phyloP scores from a whole-genome alignment of 805 yeast species.

The Starmerella potacharoeniae region DNA sequence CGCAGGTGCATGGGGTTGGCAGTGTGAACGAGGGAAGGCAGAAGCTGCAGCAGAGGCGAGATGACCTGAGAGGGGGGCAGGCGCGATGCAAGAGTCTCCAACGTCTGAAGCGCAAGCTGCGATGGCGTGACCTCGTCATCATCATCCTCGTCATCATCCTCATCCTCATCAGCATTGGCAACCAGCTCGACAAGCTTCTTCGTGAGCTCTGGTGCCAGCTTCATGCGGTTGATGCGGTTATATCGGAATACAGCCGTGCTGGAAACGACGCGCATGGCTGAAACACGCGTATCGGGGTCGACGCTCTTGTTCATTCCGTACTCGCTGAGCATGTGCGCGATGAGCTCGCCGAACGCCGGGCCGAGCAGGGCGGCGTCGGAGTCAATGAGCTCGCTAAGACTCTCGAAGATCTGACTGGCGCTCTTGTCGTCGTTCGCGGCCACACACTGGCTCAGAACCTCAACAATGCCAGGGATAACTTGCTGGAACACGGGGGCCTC shows the following conservation, averaged over 20 bases:
- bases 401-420: slow-evolving; percentile 68
- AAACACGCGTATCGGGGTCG: slow-evolving; percentile 73
- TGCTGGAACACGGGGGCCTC: slow-evolving; percentile 40
- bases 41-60: slow-evolving; percentile 52
- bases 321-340: slow-evolving; percentile 57
- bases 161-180: slow-evolving; percentile 64
- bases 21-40: slow-evolving; percentile 35
- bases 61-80: slow-evolving; percentile 91
- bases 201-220: slow-evolving; percentile 73
- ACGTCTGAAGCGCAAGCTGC: slow-evolving; percentile 63
- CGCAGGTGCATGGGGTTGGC: slow-evolving; percentile 69
- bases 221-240: slow-evolving; percentile 63
- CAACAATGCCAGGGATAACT: slow-evolving; percentile 68
- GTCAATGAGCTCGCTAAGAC: slow-evolving; percentile 66
- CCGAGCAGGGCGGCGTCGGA: slow-evolving; percentile 72
- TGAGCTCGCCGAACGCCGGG: slow-evolving; percentile 54
- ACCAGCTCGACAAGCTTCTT: slow-evolving; percentile 63
- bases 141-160: slow-evolving; percentile 78
- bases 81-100: slow-evolving; percentile 67
- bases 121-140: slow-evolving; percentile 81
- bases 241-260: slow-evolving; percentile 71
- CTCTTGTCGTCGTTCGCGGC: slow-evolving; percentile 57
- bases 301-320: slow-evolving; percentile 51
- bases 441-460: slow-evolving; percentile 65
- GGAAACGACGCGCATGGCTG: slow-evolving; percentile 73